Evolutionary conservation across 164 flowering plant genomes (phyloP), one percentile per base, ranked within the genome.

Genomic region (Vitis amurensis): DNA sequence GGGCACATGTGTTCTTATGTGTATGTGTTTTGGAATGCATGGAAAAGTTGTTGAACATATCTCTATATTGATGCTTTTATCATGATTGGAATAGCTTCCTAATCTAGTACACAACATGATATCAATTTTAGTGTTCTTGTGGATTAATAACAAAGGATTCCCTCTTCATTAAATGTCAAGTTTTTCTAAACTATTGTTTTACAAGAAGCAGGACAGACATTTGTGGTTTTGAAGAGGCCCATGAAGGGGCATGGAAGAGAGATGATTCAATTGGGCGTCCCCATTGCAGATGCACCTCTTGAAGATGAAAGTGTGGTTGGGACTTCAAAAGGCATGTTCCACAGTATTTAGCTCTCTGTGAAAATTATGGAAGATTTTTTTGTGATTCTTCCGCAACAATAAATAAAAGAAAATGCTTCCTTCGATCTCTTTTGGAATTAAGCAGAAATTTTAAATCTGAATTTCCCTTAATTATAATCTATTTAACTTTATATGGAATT

Each of bases 161-260:
- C 50, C 19, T 23, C 23, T 62, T 50, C 53, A 44, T 56, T 30
- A 10, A 19, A 30, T 66, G 37, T 66, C 55, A 29, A 14, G 17
- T 11, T 31, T 27, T 61, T 29, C 63, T 29, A n/a, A 68, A 31
- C 16, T 51, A 16, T 63, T 55, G 44, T 72, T 65, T 73, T 23
- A 13, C 50, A 53, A 74, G 70, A 74, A 83, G 79, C 95, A 93
- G 97, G 97, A 63, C 93, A 84, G 53, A 78, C 92, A 14, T 93
- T 77, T 85, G 78, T 81, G 49, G 76, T 70, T 52, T 85, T 86
- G 56, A 90, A 85, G 82, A 86, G 92, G 77, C 98, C 97, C 63
- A 83, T 79, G 77, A 88, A 78, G 74, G 98, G 98, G 63, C 93
- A 82, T 78, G 98, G 97, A 59, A 84, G 98, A 81, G 97, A 93